Evolutionary conservation across 202 grass and related monocot genomes (phyloP).

Genomic region (Digitaria exilis): DNA sequence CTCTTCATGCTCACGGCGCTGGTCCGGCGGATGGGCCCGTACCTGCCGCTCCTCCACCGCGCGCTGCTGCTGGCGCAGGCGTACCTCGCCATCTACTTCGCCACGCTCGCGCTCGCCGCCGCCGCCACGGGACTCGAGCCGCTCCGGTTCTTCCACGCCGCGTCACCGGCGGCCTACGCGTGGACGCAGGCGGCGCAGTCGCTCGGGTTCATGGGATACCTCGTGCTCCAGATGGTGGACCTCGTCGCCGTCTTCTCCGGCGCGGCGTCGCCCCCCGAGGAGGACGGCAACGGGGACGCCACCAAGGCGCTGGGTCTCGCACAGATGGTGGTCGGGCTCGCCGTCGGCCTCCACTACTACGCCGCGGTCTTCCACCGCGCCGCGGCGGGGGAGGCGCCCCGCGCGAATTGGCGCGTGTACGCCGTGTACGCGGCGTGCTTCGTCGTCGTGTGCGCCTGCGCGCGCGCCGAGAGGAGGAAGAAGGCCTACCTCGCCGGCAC

Average conservation of each 20-base stretch:
- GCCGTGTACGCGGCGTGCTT: constrained; percentile 89
- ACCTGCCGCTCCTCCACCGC: constrained; percentile 78
- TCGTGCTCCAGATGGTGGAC: constrained; percentile 88
- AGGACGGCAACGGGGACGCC: constrained; percentile 33
- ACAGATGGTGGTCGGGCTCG: constrained; percentile 90
- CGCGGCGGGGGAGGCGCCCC: constrained; percentile 75
- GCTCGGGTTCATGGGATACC: constrained; percentile 76
- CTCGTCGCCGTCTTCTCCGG: constrained; percentile 77
- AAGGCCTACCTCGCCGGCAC: constrained; percentile 67
- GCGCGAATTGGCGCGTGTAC: constrained; percentile 92
- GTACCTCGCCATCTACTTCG: constrained; percentile 99
- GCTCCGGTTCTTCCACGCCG: constrained; percentile 91
- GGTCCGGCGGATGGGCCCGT: constrained; percentile 63
- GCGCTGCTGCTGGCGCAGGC: constrained; percentile 85
- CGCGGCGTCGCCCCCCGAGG: constrained; percentile 53
- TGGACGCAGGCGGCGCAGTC: constrained; percentile 98
- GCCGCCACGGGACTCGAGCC: constrained; percentile 84
- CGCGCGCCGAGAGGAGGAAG: constrained; percentile 87
- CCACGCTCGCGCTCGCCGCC: constrained; percentile 75
- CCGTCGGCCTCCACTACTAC: constrained; percentile 88
- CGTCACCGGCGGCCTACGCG: constrained; percentile 75
- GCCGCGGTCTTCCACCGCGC: constrained; percentile 94
- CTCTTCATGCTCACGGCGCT: constrained; percentile 71
- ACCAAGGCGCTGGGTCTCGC: constrained; percentile 69
- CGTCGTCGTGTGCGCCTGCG: constrained; percentile 77